phyloP scores from a whole-genome alignment of 768 basidiomycete species.

The Crassisporium funariophilum region DNA sequence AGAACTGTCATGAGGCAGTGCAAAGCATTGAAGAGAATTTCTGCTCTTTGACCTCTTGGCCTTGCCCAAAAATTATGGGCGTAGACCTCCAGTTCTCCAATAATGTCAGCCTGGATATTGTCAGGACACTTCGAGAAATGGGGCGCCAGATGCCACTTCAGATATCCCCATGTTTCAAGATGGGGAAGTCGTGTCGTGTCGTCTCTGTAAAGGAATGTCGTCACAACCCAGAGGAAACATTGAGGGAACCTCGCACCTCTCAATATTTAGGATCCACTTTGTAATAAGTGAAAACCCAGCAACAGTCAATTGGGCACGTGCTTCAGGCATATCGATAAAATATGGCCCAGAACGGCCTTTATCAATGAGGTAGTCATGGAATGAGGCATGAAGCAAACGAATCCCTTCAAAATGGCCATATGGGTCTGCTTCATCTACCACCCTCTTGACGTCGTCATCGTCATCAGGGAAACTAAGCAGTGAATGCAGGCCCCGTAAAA shows the following conservation, averaged over 20 bases:
- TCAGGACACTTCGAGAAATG: not conserved
- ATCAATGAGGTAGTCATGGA: conserved; percentile 18
- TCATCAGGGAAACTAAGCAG: conserved; percentile 2
- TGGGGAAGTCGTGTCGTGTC: not conserved
- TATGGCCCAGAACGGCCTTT: conserved; percentile 7
- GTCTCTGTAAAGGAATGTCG: too few species aligned
- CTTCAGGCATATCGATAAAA: conserved; percentile 4
- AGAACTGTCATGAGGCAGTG: not conserved
- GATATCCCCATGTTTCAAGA: not conserved
- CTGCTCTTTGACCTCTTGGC: not conserved
- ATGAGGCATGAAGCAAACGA: conserved; percentile 12
- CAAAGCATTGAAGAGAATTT: not conserved
- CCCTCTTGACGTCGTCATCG: not conserved
- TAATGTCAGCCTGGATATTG: not conserved
- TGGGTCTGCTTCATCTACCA: not conserved
- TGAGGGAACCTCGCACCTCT: too few species aligned
- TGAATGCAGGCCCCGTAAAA: conserved; percentile 7
- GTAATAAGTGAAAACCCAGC: too few species aligned
- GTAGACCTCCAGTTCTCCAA: not conserved
- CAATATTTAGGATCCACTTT: too few species aligned
- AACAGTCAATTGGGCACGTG: too few species aligned
- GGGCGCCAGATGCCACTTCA: not conserved
- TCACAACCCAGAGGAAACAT: too few species aligned
- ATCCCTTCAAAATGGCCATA: not conserved
- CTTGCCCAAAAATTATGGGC: not conserved